Evolutionary conservation across 2,329 filamentous ascomycete genomes (phyloP).

Genomic region (Trichoderma atrobrunneum): DNA sequence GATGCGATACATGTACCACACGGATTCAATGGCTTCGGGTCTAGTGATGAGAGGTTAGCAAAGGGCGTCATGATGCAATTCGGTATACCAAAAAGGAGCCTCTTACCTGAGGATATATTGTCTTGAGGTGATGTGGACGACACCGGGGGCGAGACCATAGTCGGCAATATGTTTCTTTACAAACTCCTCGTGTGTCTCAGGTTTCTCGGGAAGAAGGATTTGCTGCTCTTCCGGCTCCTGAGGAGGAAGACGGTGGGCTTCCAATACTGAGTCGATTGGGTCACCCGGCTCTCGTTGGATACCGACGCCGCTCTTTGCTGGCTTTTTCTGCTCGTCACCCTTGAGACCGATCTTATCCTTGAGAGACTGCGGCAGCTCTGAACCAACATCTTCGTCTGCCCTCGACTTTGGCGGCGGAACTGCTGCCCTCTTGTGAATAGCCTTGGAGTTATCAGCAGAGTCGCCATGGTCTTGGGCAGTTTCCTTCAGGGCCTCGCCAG

Average conservation of each 20-base stretch:
- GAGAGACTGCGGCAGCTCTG: constrained; percentile 33
- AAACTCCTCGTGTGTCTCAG: constrained; percentile 53
- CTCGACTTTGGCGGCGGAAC: constrained; percentile 20
- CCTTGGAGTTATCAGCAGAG: background rate
- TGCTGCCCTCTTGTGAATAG: constrained; percentile 22
- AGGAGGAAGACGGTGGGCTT: constrained; percentile 18
- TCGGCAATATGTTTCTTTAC: constrained; percentile 45
- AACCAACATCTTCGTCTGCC: constrained; percentile 27
- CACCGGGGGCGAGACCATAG: constrained; percentile 50
- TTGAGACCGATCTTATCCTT: constrained; percentile 31
- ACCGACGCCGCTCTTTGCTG: background rate
- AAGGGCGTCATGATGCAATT: background rate
- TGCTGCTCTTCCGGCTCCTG: background rate
- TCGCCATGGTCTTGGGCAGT: background rate
- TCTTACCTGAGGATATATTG: constrained; percentile 63
- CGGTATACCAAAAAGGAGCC: constrained; percentile 23
- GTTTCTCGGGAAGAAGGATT: constrained; percentile 29
- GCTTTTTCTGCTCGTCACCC: constrained; percentile 1
- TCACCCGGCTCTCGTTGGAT: background rate
- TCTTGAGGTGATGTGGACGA: constrained; percentile 42
- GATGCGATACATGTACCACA: constrained; percentile 89
- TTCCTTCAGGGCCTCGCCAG: constrained; percentile 3
- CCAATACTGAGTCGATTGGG: constrained; percentile 15
- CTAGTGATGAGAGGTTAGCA: constrained; percentile 39
- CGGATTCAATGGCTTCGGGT: constrained; percentile 82